Conservation (phyloP, 2,329 filamentous ascomycete species). For the Stemphylium lycopersici region DNA sequence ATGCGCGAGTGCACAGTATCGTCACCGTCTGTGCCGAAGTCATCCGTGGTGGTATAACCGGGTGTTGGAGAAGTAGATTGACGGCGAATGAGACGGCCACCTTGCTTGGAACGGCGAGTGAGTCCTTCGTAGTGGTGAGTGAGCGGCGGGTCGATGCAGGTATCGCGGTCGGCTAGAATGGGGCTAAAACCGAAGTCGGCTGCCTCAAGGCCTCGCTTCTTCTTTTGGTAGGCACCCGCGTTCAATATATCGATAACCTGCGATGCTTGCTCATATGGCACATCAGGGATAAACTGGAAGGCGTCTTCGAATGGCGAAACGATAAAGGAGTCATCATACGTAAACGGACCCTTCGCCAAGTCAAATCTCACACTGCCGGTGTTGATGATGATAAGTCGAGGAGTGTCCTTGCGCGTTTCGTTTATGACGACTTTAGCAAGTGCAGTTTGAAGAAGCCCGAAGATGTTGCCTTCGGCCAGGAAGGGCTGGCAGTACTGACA, state of each 20-base stretch:
- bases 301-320: slow-evolving; percentile 62
- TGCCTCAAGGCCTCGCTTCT: slow-evolving; percentile 41
- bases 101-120: slow-evolving; percentile 36
- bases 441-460: slow-evolving; percentile 59
- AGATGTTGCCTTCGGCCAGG: slow-evolving; percentile 61
- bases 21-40: slow-evolving; percentile 63
- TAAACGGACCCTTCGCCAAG: slow-evolving; percentile 67
- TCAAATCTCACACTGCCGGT: slow-evolving; percentile 68
- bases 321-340: slow-evolving; percentile 60
- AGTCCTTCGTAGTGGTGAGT: slow-evolving; percentile 33
- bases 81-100: slow-evolving; percentile 57
- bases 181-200: slow-evolving; percentile 47
- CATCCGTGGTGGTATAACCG: slow-evolving; percentile 63
- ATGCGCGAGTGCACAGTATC: slow-evolving; percentile 61
- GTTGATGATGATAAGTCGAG: slow-evolving; percentile 66
- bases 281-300: slow-evolving; percentile 61
- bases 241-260: slow-evolving; percentile 54
- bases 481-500: slow-evolving; percentile 64
- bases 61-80: slow-evolving; percentile 52
- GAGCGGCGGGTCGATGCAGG: slow-evolving; percentile 57
- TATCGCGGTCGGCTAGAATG: slow-evolving; percentile 49
- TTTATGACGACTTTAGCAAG: slow-evolving; percentile 61
- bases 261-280: slow-evolving; percentile 56
- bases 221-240: slow-evolving; percentile 45
- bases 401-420: slow-evolving; percentile 54